Conservation (phyloP, 495 filamentous ascomycete genomes). For the Penicillium lividum region DNA sequence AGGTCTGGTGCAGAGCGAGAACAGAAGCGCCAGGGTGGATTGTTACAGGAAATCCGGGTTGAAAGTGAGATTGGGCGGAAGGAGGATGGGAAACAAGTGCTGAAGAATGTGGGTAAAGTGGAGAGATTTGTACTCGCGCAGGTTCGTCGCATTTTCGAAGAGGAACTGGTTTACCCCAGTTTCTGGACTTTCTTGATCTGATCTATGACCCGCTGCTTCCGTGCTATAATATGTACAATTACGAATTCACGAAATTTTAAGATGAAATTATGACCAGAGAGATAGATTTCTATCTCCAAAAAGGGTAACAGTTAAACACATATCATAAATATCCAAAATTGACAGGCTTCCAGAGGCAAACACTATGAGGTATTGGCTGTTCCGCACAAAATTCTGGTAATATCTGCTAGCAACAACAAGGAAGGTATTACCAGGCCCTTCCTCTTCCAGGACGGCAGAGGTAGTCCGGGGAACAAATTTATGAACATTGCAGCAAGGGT, state of each 20-base stretch:
- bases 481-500: slow-evolving; percentile 12
- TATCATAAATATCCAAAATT: slow-evolving; percentile 4
- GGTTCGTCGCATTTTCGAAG: slow-evolving; percentile 94
- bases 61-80: slow-evolving; percentile 96
- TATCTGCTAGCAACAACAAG: background rate
- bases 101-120: slow-evolving; percentile 98
- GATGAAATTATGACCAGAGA: slow-evolving; percentile 10
- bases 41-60: slow-evolving; percentile 89
- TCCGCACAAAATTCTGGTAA: slow-evolving; percentile 1
- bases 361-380: background rate
- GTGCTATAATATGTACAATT: slow-evolving; percentile 15
- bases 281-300: slow-evolving; percentile 12
- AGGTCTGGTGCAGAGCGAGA: slow-evolving; percentile 24
- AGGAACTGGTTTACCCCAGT: slow-evolving; percentile 96
- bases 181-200: slow-evolving; percentile 92
- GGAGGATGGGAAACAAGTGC: slow-evolving; percentile 84
- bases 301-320: slow-evolving; percentile 5
- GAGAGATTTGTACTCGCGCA: slow-evolving; percentile 97
- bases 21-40: slow-evolving; percentile 60
- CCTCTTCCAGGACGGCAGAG: background rate
- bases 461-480: background rate
- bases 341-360: slow-evolving; percentile 4
- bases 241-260: slow-evolving; percentile 22
- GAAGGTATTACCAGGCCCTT: background rate
- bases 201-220: background rate